Conservation (phyloP, 1,139 yeast species). For the Suhomyces anneliseae region DNA sequence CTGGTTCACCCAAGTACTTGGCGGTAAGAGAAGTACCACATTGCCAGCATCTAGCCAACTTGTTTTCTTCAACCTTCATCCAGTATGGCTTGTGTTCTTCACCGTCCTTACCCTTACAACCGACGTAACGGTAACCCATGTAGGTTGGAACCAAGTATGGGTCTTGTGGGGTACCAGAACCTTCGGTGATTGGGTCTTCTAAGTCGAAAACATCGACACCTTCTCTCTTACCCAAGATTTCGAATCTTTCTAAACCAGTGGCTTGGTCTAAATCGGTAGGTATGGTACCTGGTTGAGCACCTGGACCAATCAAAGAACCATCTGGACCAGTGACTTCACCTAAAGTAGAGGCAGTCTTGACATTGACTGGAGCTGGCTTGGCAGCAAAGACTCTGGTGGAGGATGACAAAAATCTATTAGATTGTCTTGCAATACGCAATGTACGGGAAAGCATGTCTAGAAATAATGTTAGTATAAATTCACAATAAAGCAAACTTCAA, state of each 20-base stretch:
- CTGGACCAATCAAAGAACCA: conserved; percentile 78
- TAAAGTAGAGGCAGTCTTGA: conserved; percentile 65
- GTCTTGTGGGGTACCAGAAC: conserved; percentile 78
- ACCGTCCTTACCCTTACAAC: conserved; percentile 90
- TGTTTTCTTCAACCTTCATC: conserved; percentile 84
- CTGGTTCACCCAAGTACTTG: conserved; percentile 84
- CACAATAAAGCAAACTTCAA: neutral
- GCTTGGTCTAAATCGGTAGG: conserved; percentile 96
- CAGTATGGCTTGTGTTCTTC: conserved; percentile 93
- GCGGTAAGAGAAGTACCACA: conserved; percentile 94
- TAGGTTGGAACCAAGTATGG: conserved; percentile 90
- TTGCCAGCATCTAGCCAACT: conserved; percentile 97
- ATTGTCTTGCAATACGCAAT: conserved; percentile 40
- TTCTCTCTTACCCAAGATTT: conserved; percentile 88
- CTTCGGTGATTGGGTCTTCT: conserved; percentile 82
- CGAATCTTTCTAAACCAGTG: conserved; percentile 97
- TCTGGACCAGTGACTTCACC: conserved; percentile 80
- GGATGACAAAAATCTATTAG: conserved; percentile 43
- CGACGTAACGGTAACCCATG: conserved; percentile 92
- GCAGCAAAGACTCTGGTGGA: conserved; percentile 33
- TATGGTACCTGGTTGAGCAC: conserved; percentile 79
- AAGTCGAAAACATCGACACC: conserved; percentile 95
- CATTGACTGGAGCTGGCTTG: conserved; percentile 18
- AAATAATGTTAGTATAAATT: conserved; percentile 26
- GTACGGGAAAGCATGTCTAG: conserved; percentile 42